These are phyloP conservation scores for Lachancea quebecensis DNA, from an alignment of 805 yeast species.

Conservation along the genomic window DNA sequence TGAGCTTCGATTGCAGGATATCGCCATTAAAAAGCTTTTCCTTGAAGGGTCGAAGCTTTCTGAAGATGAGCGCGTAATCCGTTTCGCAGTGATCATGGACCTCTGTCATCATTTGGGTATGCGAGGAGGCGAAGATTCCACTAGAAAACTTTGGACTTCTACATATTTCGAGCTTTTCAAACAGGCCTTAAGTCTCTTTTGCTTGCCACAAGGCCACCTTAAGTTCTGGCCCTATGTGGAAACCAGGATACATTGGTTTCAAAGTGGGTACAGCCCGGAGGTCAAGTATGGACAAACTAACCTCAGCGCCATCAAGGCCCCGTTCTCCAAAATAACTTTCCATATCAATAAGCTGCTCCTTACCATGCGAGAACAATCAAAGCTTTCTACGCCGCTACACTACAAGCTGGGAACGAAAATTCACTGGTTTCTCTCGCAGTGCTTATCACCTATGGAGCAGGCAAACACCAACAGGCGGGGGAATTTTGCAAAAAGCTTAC, in stretches of 20 bases:
- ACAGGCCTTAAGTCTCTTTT: constrained; percentile 15
- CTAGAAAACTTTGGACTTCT: constrained; percentile 15
- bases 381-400: constrained; percentile 21
- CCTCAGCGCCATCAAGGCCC: constrained; percentile 28
- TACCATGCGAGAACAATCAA: constrained; percentile 15
- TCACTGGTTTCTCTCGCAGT: constrained; percentile 4
- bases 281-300: constrained; percentile 19
- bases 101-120: constrained; percentile 15
- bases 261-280: constrained; percentile 13
- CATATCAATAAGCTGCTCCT: constrained; percentile 25
- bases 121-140: too few relatives aligned
- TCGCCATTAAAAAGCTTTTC: constrained; percentile 1
- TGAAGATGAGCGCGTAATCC: constrained; percentile 6
- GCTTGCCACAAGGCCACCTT: constrained; percentile 21
- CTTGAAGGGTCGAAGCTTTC: not conserved
- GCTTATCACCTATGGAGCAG: constrained; percentile 5
- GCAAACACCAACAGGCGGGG: constrained; percentile 9
- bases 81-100: constrained; percentile 17
- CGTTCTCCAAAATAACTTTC: constrained; percentile 25
- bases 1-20: not conserved
- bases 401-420: constrained; percentile 14
- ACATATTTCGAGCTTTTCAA: constrained; percentile 23
- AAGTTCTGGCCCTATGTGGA: constrained; percentile 28
- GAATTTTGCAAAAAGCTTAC: constrained; percentile 2
- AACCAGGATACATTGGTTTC: constrained; percentile 28